Evolutionary conservation across 2,329 filamentous ascomycete species (phyloP).

Genomic region (Fusarium sp.): DNA sequence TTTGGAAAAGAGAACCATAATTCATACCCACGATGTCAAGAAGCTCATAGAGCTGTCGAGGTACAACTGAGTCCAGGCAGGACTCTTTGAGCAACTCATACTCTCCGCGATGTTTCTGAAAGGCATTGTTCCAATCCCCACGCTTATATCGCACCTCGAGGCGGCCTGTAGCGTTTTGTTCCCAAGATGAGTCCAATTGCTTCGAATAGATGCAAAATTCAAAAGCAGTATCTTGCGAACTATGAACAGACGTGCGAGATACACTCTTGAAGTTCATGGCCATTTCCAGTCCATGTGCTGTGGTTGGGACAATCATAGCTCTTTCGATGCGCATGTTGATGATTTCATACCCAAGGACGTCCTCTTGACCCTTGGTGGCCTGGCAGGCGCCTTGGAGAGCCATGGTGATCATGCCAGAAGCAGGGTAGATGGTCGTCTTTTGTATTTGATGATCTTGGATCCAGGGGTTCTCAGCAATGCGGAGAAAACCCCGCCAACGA

Average conservation of each 20-base stretch:
- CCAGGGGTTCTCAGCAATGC: constrained; percentile 61
- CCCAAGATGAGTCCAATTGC: constrained; percentile 51
- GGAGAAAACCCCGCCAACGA: constrained; percentile 60
- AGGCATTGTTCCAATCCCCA: constrained; percentile 25
- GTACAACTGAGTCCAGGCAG: constrained; percentile 49
- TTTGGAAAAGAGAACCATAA: constrained; percentile 61
- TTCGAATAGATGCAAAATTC: constrained; percentile 60
- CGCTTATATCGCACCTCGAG: constrained; percentile 43
- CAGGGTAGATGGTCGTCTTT: constrained; percentile 60
- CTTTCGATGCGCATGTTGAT: constrained; percentile 57
- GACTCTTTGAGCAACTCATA: constrained; percentile 37
- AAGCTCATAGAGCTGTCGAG: constrained; percentile 60
- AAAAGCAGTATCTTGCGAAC: constrained; percentile 24
- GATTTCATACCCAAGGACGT: constrained; percentile 54
- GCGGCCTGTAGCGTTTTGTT: constrained; percentile 53
- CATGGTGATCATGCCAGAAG: constrained; percentile 61
- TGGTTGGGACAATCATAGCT: constrained; percentile 61
- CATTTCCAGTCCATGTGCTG: constrained; percentile 59
- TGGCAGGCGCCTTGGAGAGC: constrained; percentile 58
- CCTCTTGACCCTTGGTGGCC: constrained; percentile 39
- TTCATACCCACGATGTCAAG: constrained; percentile 62
- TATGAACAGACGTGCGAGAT: not conserved
- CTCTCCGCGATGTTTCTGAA: constrained; percentile 33
- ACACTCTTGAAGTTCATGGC: constrained; percentile 55
- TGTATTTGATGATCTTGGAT: constrained; percentile 62